phyloP scores from a whole-genome alignment of 805 yeast genomes.

The Suhomyces sp. region DNA sequence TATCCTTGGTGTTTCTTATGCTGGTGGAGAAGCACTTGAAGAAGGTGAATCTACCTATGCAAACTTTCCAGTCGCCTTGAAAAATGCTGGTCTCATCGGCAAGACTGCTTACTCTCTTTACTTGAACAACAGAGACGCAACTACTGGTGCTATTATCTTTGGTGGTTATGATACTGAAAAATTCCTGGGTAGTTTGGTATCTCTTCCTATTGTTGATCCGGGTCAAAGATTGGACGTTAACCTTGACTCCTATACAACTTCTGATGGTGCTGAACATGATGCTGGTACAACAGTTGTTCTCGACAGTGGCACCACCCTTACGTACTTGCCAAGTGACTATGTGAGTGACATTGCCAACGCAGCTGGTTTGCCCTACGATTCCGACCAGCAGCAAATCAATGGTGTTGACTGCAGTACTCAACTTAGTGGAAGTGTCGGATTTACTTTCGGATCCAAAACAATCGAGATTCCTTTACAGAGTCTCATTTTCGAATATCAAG shows the following conservation, averaged over 20 bases:
- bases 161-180: slow-evolving; percentile 31
- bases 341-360: not conserved
- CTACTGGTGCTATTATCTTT: slow-evolving; percentile 22
- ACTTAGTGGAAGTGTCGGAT: not conserved
- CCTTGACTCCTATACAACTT: not conserved
- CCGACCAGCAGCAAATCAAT: not conserved
- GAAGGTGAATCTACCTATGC: not conserved
- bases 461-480: slow-evolving; percentile 6
- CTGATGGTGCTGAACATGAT: not conserved
- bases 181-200: slow-evolving; percentile 14
- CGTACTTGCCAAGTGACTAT: slow-evolving; percentile 6
- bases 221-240: not conserved
- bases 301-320: slow-evolving; percentile 10
- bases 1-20: not conserved
- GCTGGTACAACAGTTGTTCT: slow-evolving; percentile 2
- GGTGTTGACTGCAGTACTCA: not conserved
- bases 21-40: not conserved
- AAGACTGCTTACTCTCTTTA: slow-evolving; percentile 23
- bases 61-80: slow-evolving; percentile 15
- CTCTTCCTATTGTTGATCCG: slow-evolving; percentile 7
- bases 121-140: slow-evolving; percentile 16
- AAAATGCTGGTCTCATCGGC: slow-evolving; percentile 26
- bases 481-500: slow-evolving; percentile 1
- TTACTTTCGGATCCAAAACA: slow-evolving; percentile 5
- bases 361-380: not conserved